These are phyloP conservation scores for Magnolia kwangsiensis DNA, from an alignment of 164 flowering plant species.

Conservation along the genomic window DNA sequence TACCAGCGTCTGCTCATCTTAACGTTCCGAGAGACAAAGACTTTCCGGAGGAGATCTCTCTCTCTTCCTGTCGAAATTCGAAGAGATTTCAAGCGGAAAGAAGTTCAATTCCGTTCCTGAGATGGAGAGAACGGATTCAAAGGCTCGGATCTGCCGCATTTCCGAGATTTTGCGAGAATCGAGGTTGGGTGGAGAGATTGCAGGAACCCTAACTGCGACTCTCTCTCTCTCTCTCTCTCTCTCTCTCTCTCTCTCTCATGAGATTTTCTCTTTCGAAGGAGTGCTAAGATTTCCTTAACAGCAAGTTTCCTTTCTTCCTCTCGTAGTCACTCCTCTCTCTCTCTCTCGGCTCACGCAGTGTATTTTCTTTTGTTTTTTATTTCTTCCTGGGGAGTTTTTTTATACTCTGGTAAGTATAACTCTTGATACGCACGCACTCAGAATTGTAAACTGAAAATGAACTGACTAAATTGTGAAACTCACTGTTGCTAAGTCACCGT, in stretches of 20 bases:
- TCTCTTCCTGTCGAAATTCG: neutral
- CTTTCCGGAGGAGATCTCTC: slow-evolving; percentile 2
- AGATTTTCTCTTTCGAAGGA: neutral
- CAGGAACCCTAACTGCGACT: slow-evolving; percentile 12
- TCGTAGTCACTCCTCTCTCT: too few relatives aligned
- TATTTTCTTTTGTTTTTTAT: too few relatives aligned
- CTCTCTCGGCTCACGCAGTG: too few relatives aligned
- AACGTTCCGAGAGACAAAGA: neutral
- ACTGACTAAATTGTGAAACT: too few relatives aligned
- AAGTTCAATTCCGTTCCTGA: neutral
- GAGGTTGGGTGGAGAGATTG: slow-evolving; percentile 3
- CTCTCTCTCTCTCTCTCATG: neutral
- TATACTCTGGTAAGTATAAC: too few relatives aligned
- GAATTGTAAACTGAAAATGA: too few relatives aligned
- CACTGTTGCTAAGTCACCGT: too few relatives aligned
- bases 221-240: neutral
- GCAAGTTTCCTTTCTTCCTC: too few relatives aligned
- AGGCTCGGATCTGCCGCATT: slow-evolving; percentile 35
- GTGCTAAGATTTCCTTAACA: too few relatives aligned
- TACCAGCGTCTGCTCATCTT: neutral
- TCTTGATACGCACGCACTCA: too few relatives aligned
- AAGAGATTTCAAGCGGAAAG: neutral
- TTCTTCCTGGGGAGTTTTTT: too few relatives aligned
- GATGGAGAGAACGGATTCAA: neutral
- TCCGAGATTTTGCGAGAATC: neutral